These are phyloP conservation scores for Ceratocystis variospora DNA, from an alignment of 2,329 filamentous ascomycete genomes.

Conservation along the genomic window DNA sequence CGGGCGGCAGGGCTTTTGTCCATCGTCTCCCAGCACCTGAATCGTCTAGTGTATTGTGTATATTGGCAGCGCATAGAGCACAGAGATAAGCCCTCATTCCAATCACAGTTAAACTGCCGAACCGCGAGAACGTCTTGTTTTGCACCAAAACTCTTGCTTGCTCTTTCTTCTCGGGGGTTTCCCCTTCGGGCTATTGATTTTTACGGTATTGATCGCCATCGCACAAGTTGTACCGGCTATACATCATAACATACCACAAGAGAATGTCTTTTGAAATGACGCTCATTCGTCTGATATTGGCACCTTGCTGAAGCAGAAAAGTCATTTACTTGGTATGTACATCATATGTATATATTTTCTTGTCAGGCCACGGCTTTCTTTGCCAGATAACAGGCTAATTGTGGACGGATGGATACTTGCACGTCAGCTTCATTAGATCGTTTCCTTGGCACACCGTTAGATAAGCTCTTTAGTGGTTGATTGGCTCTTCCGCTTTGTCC, in stretches of 20 bases:
- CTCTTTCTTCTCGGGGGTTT: neutral
- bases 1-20: too few species aligned
- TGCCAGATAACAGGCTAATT: neutral
- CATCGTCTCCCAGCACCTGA: too few species aligned
- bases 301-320: neutral
- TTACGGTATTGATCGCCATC: neutral
- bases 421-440: neutral
- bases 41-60: too few species aligned
- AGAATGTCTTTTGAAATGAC: neutral
- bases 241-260: neutral
- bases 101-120: neutral
- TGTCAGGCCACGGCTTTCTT: too few species aligned
- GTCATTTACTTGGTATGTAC: neutral
- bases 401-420: neutral
- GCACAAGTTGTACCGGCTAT: neutral
- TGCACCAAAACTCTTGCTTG: too few species aligned
- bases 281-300: neutral
- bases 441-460: neutral
- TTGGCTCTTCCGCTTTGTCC: too few species aligned
- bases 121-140: neutral
- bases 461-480: too few species aligned
- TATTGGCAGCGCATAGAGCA: too few species aligned
- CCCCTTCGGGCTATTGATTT: neutral
- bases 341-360: neutral
- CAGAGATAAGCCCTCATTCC: too few species aligned